phyloP scores from a whole-genome alignment of 148 eudicot species.

The Rhododendron molle region DNA sequence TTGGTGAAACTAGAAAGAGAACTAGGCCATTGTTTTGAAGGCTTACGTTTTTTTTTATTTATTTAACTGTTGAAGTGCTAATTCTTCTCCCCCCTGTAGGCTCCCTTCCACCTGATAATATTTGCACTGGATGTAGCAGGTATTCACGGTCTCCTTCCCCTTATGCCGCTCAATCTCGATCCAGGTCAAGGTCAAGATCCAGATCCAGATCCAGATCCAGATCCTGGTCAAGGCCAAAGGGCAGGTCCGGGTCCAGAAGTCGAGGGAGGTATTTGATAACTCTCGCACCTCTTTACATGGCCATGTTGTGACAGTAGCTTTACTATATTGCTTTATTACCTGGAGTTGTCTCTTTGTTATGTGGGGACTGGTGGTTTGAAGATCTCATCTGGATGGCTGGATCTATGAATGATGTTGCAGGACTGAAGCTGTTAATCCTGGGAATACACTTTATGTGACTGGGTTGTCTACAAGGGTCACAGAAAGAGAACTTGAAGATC shows the following conservation, averaged over 20 bases:
- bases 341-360: not conserved
- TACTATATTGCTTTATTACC: not conserved
- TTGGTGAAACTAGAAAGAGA: not conserved
- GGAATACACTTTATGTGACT: conserved; percentile 87
- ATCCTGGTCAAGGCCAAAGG: conserved; percentile 42
- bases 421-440: conserved; percentile 60
- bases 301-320: not conserved
- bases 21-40: not conserved
- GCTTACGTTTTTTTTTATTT: not conserved
- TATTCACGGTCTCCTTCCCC: conserved; percentile 70
- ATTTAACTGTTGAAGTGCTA: not conserved
- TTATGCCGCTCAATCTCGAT: conserved; percentile 41
- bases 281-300: not conserved
- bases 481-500: conserved; percentile 85
- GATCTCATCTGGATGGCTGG: not conserved
- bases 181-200: conserved; percentile 49
- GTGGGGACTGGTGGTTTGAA: not conserved
- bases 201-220: conserved; percentile 54
- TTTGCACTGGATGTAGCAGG: conserved; percentile 20
- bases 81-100: too few species aligned
- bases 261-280: conserved; percentile 60
- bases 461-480: conserved; percentile 96
- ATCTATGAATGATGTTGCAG: conserved; percentile 31
- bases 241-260: conserved; percentile 56
- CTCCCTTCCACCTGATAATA: not conserved